Conservation (phyloP, 306 rosid species). For the Quercus engelmannii region DNA sequence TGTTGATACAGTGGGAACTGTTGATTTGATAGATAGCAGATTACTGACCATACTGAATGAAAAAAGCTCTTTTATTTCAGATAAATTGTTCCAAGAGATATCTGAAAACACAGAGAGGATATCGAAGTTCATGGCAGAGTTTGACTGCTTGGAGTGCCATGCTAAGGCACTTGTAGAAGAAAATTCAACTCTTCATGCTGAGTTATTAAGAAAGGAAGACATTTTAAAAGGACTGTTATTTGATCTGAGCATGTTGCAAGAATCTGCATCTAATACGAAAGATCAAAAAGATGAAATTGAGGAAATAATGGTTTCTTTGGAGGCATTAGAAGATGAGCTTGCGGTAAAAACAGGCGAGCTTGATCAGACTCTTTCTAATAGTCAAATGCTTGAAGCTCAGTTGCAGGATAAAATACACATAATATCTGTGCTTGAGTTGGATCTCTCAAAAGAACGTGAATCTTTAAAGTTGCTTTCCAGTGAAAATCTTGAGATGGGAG, state of each 20-base stretch:
- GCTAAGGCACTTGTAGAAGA: slow-evolving; percentile 41
- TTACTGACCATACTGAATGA: slow-evolving; percentile 20
- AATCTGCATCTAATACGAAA: slow-evolving; percentile 76
- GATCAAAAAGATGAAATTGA: slow-evolving; percentile 79
- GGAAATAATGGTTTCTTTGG: slow-evolving; percentile 49
- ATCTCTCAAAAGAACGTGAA: slow-evolving; percentile 40
- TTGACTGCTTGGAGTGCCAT: slow-evolving; percentile 41
- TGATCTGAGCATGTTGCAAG: slow-evolving; percentile 93
- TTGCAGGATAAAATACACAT: slow-evolving; percentile 49
- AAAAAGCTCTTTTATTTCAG: slow-evolving; percentile 18
- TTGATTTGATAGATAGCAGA: slow-evolving; percentile 25
- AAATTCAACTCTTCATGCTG: slow-evolving; percentile 48
- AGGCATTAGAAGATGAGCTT: slow-evolving; percentile 63
- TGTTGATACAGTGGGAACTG: slow-evolving; percentile 27
- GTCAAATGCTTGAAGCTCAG: slow-evolving; percentile 56
- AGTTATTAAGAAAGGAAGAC: slow-evolving; percentile 72
- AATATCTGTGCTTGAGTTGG: slow-evolving; percentile 56
- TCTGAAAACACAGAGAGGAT: slow-evolving; percentile 32
- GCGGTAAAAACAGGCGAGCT: slow-evolving; percentile 63
- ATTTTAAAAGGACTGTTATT: slow-evolving; percentile 76
- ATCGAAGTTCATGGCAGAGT: slow-evolving; percentile 29
- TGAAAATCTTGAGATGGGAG: slow-evolving; percentile 51
- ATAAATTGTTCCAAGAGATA: slow-evolving; percentile 30
- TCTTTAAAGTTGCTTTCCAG: slow-evolving; percentile 31
- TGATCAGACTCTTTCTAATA: slow-evolving; percentile 42